phyloP scores from a whole-genome alignment of 345 rosid genomes.

The Eucalyptus tenuipes region DNA sequence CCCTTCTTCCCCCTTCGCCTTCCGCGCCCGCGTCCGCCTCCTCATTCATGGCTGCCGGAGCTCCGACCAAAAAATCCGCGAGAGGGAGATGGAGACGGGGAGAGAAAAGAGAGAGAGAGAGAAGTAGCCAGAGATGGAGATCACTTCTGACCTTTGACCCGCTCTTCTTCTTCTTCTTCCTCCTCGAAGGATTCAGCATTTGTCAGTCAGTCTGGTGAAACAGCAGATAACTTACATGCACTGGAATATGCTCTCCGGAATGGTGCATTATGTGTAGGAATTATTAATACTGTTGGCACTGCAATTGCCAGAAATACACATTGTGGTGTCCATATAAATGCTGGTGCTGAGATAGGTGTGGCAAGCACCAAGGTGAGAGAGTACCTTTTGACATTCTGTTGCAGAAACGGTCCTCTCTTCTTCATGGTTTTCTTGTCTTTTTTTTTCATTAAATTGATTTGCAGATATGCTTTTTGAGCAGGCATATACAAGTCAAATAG shows the following conservation, averaged over 20 bases:
- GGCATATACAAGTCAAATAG: slow-evolving; percentile 99
- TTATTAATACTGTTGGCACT: slow-evolving; percentile 96
- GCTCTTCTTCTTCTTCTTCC: no score
- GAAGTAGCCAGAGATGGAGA: no score
- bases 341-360: slow-evolving; percentile 96
- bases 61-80: no score
- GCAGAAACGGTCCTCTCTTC: neutral
- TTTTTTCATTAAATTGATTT: neutral
- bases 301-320: slow-evolving; percentile 87
- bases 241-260: slow-evolving; percentile 76
- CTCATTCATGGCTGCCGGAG: no score
- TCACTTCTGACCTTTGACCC: no score
- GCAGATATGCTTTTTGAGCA: slow-evolving; percentile 2
- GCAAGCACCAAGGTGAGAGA: slow-evolving; percentile 86
- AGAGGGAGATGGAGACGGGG: no score
- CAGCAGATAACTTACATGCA: slow-evolving; percentile 91
- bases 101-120: no score
- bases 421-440: neutral
- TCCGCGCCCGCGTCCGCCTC: no score
- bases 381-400: neutral
- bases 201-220: slow-evolving; percentile 99
- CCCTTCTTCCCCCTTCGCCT: no score
- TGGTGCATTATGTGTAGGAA: slow-evolving; percentile 95
- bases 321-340: slow-evolving; percentile 93
- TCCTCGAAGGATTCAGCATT: slow-evolving; percentile 5